Base-by-base conservation (phyloP, 352 stramenopile genomes). In the Globisporangium lucens region DNA sequence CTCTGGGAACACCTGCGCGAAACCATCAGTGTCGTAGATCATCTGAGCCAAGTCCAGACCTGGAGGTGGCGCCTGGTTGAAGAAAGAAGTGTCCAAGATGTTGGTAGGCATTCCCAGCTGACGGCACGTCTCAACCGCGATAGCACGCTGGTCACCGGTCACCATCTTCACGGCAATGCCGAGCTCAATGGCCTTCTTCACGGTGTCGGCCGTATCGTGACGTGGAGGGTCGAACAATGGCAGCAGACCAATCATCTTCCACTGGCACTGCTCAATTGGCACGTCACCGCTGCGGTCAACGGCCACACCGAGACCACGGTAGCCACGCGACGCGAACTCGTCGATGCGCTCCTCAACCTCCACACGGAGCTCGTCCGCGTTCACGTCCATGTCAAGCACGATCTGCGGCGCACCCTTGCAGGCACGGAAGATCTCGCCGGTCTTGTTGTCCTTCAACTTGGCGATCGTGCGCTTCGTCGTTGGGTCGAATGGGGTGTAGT, bases 81-180 rank as follows among this genome's bases (percentile, higher is more conserved):
- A 90, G 73, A 91, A 90, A 74, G 78, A 89, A 59, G 81, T 87
- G 71, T 93, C 81, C 29, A 91, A 64, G 63, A 95, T 94, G 73
- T 94, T 90, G 7, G 84, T 92, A 13, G 86, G 91, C 82, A 98
- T 95, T 74, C 82, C 89, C 67, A 99, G 66, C 56, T 88, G 78
- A 76, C 83, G 87, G 64, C 89, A 93, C 61, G 95, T 99, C 79
- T 98, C 91, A 29, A 94, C 80, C 51, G 93, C 95, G 74, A 98
- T 98, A 41, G 90, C 80, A 46, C 85, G 80, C 75, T 98, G 95
- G 72, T 99, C 96, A 72, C 96, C 96, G 33, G 96, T 99, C 47
- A 99, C 90, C 94, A 98, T 98, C 79, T 98, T 98, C 30, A 99
- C 94, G 1, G 77, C 81, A 60, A 99, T 93, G 56, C 96, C 96